phyloP scores from a whole-genome alignment of 202 grass and related monocot species.

The Bolboschoenoplectus hybrid region DNA sequence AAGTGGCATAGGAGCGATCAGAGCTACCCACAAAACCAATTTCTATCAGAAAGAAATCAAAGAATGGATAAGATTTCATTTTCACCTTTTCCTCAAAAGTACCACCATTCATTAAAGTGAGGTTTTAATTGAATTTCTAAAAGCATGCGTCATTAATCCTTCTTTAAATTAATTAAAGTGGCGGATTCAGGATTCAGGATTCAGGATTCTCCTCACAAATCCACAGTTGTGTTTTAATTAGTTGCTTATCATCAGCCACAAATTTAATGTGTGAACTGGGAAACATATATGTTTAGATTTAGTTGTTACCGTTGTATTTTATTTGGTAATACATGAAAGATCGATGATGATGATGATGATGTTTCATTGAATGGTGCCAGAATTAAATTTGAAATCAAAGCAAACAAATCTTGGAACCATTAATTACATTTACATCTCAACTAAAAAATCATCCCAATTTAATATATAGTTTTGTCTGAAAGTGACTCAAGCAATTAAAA shows the following conservation, averaged over 20 bases:
- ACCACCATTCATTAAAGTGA: not conserved
- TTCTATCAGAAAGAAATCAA: not conserved
- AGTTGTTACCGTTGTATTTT: conserved; percentile 17
- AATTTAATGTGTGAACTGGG: not conserved
- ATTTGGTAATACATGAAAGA: not conserved
- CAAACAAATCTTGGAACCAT: not conserved
- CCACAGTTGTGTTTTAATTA: not conserved
- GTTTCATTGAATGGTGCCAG: not conserved
- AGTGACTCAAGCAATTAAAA: not conserved
- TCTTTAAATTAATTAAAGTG: not conserved
- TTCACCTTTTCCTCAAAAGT: conserved; percentile 1
- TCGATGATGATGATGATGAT: not conserved
- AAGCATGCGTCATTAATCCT: not conserved
- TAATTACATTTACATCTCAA: not conserved
- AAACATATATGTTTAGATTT: not conserved
- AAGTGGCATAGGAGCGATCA: not conserved
- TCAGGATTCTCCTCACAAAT: not conserved
- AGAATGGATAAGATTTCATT: conserved; percentile 30
- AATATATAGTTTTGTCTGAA: not conserved
- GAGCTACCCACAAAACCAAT: not conserved
- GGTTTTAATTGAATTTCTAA: not conserved
- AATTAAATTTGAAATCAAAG: not conserved
- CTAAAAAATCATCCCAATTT: not conserved
- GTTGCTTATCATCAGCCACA: not conserved
- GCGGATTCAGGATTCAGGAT: too few species aligned